A percentile compares a stretch with the other conserved stretches of the same genome.
Conservation (phyloP, 208 protist species). For the Tetramitus jugosus region DNA sequence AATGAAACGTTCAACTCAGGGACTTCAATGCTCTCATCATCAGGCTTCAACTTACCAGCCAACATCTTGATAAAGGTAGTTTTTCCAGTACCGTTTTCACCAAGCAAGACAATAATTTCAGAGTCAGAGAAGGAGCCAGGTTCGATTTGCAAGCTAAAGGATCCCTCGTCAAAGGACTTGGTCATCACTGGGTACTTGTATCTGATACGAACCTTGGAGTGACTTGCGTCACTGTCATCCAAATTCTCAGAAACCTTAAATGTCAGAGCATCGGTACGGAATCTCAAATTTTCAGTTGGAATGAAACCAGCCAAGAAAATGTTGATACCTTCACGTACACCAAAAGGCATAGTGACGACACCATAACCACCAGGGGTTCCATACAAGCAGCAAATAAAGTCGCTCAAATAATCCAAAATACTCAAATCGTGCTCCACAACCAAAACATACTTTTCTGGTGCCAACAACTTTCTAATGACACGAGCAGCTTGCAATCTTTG, state of each 20-base stretch:
- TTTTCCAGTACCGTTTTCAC: constrained; percentile 99
- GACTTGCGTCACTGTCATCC: neutral
- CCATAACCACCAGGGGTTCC: constrained; percentile 98
- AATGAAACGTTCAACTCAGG: constrained; percentile 95
- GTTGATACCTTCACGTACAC: constrained; percentile 99
- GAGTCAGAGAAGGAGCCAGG: constrained; percentile 91
- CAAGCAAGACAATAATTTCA: constrained; percentile 98
- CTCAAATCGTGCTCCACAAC: constrained; percentile 99
- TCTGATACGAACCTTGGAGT: constrained; percentile 26
- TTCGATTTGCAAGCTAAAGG: constrained; percentile 86
- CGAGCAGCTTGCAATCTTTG: constrained; percentile 95
- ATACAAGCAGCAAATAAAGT: constrained; percentile 99
- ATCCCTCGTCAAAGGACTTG: constrained; percentile 78
- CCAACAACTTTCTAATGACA: constrained; percentile 88
- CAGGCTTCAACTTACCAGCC: constrained; percentile 55
- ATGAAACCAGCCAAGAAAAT: constrained; percentile 99
- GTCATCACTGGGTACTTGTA: constrained; percentile 93
- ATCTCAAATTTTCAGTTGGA: constrained; percentile 99
- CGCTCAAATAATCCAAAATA: constrained; percentile 99
- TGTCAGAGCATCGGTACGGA: constrained; percentile 91
- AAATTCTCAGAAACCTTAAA: constrained; percentile 64
- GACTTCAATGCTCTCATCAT: constrained; percentile 62
- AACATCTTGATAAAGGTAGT: constrained; percentile 84
- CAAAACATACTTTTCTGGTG: constrained; percentile 90
- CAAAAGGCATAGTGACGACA: constrained; percentile 98